Evolutionary conservation across 1,284 basidiomycete species (phyloP).

Genomic region (Neonothopanus nambi): DNA sequence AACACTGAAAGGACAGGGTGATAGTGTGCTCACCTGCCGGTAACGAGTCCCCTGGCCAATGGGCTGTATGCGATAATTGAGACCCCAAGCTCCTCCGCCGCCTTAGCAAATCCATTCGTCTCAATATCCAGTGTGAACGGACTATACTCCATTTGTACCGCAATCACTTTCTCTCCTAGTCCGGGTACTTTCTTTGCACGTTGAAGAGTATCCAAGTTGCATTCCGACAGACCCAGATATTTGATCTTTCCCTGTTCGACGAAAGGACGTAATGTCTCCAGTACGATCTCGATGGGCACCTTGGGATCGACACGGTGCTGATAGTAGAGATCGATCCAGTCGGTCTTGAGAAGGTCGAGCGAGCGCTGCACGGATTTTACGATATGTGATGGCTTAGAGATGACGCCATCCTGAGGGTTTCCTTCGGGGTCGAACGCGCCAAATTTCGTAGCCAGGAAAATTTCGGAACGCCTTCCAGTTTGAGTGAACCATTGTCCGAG

Average conservation of each 20-base stretch:
- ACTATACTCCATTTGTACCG: constrained; percentile 65
- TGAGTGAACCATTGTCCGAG: constrained; percentile 42
- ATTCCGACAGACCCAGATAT: constrained; percentile 65
- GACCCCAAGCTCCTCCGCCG: constrained; percentile 53
- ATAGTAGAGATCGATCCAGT: constrained; percentile 37
- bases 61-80: constrained; percentile 62
- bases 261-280: constrained; percentile 33
- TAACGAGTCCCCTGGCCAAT: constrained; percentile 62
- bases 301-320: constrained; percentile 22
- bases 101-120: constrained; percentile 45
- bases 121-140: constrained; percentile 61
- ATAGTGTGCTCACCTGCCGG: constrained; percentile 40
- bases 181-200: constrained; percentile 63
- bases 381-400: constrained; percentile 24
- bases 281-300: constrained; percentile 32
- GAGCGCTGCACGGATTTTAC: constrained; percentile 32
- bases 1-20: too few relatives aligned
- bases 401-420: constrained; percentile 1
- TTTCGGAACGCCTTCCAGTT: constrained; percentile 30
- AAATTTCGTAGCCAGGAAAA: constrained; percentile 39
- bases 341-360: constrained; percentile 34
- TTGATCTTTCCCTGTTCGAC: constrained; percentile 55
- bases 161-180: constrained; percentile 38
- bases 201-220: constrained; percentile 55
- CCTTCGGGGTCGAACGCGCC: constrained; percentile 11